Conservation (phyloP, 2,329 filamentous ascomycete species). For the Xylariaceae sp. region DNA sequence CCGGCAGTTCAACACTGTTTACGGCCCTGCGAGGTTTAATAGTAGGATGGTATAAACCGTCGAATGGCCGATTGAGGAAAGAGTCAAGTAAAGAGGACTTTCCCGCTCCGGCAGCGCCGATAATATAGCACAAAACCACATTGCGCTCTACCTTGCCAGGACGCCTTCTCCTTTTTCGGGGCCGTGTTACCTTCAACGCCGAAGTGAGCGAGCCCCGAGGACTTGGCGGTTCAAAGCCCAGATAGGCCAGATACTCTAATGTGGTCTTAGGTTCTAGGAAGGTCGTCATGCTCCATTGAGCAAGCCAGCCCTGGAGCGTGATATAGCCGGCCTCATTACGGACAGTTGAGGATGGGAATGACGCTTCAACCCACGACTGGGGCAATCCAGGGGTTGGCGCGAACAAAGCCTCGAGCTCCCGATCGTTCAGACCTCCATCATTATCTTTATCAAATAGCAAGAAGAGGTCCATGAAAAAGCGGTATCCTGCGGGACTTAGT, state of each 20-base stretch:
- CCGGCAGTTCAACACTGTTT: conserved; percentile 92
- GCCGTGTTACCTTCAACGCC: conserved; percentile 87
- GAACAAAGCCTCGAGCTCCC: conserved; percentile 81
- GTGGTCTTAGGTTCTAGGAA: conserved; percentile 95
- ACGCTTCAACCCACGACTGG: conserved; percentile 77
- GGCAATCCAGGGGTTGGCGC: conserved; percentile 89
- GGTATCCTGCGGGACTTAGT: conserved; percentile 87
- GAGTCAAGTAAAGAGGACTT: conserved; percentile 89
- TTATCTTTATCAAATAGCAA: conserved; percentile 95
- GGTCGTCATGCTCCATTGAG: conserved; percentile 99
- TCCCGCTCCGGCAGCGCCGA: conserved; percentile 79
- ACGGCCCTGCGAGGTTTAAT: conserved; percentile 92
- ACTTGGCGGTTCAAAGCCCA: conserved; percentile 82
- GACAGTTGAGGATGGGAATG: conserved; percentile 89
- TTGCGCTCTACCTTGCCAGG: conserved; percentile 87
- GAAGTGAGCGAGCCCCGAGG: conserved; percentile 71
- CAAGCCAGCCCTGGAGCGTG: conserved; percentile 94
- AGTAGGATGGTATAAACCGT: conserved; percentile 78
- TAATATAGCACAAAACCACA: conserved; percentile 87
- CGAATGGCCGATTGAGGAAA: conserved; percentile 85
- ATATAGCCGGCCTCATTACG: conserved; percentile 93
- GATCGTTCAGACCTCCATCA: conserved; percentile 84
- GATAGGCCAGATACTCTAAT: conserved; percentile 89
- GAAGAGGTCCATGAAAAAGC: conserved; percentile 96
- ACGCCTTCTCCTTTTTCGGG: conserved; percentile 75